Evolutionary conservation across 2,329 filamentous ascomycete genomes (phyloP).

Genomic region (Dactylonectria estremocensis): DNA sequence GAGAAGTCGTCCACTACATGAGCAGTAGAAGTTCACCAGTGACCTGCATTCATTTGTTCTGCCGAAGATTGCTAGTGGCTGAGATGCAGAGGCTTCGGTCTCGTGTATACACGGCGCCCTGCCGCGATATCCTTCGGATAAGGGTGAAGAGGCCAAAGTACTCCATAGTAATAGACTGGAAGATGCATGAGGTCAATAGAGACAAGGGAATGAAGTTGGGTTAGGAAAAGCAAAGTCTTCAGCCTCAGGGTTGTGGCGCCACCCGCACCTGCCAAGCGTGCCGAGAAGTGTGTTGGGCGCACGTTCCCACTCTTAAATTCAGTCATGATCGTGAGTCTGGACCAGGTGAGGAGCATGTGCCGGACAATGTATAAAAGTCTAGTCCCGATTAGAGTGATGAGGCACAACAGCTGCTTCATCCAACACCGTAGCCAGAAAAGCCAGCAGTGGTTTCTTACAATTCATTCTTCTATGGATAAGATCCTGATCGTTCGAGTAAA

Average conservation of each 20-base stretch:
- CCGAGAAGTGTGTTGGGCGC: constrained; percentile 19
- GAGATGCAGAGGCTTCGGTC: not conserved
- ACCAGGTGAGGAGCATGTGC: not conserved
- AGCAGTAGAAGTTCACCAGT: too few relatives aligned
- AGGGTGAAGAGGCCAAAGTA: not conserved
- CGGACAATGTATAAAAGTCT: not conserved
- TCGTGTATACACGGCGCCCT: not conserved
- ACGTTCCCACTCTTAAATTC: constrained; percentile 24
- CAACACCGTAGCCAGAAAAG: not conserved
- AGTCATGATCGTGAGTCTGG: constrained; percentile 19
- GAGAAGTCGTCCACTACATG: not conserved
- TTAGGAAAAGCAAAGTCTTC: constrained; percentile 7
- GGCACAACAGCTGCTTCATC: not conserved
- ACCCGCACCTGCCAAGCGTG: constrained; percentile 24
- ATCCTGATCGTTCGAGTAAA: not conserved
- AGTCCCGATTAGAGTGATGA: not conserved
- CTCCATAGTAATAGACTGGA: not conserved
- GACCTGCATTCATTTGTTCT: not conserved
- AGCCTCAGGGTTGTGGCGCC: constrained; percentile 23
- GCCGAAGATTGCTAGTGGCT: not conserved
- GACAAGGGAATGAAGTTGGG: constrained; percentile 7
- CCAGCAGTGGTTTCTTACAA: not conserved
- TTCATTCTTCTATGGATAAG: not conserved
- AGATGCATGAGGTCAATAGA: not conserved
- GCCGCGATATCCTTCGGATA: not conserved